Base-by-base conservation (phyloP, 2,329 filamentous ascomycete genomes). In the Colletotrichum viniferum region DNA sequence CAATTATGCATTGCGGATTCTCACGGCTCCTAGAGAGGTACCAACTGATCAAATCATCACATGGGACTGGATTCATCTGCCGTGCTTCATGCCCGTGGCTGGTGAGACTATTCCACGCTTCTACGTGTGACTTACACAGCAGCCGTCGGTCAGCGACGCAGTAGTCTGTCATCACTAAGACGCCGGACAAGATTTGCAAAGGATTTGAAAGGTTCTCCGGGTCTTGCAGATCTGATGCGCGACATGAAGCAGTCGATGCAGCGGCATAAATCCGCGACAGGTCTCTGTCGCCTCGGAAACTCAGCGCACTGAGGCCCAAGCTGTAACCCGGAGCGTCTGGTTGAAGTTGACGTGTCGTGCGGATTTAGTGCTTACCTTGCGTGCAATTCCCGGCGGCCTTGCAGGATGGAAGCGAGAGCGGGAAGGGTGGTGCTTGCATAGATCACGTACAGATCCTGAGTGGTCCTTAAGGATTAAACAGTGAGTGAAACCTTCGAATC, bases 21-120 rank as follows among this genome's bases (percentile, higher is more conserved):
- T 38, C 36, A 38, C 13, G 12, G 32, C 34, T 36, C 34, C 13
- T 2, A 36, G 36, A 38, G 3, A 6, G 2, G 6, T 38, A 38
- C 6, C 3, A 8, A 38, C 5, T 8, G 7, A 38, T 38, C 36
- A 38, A 30, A 30, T 21, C 18, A 21, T 48, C 18, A 21, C 43
- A 21, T 7, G 10, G 2, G n/a, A 21, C 43, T 21, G 1, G 43
- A 21, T 48, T 43, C 38, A 21, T 48, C n/a, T 48, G n/a, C 10
- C 3, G n/a, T 4, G 1, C 3, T 7, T 0, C 0, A 6, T 48
- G 4, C 2, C 43, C 10, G 43, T 48, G n/a, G 43, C n/a, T 48
- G 43, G 10, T 48, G 3, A 48, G 43, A 48, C 5, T 7, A 6
- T 48, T 7, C 34, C 18, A n/a, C 8, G 8, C 16, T n/a, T 5